Evolutionary conservation across 2,329 filamentous ascomycete genomes (phyloP).

Genomic region (Setomelanomma holmii): DNA sequence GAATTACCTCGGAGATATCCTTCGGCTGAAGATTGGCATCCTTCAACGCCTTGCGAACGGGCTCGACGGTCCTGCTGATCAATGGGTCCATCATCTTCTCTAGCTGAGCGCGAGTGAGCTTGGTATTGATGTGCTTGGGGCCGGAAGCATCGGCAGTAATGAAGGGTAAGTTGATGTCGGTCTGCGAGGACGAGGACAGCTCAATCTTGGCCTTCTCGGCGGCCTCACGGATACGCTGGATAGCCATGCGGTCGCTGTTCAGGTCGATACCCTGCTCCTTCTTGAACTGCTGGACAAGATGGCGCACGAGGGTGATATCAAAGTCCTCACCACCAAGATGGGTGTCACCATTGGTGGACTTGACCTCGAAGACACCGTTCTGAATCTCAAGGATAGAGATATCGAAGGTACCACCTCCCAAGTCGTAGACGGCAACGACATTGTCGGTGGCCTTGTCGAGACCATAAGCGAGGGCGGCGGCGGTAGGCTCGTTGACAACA

Average conservation of each 20-base stretch:
- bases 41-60: slow-evolving; percentile 95
- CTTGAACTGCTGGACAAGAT: slow-evolving; percentile 96
- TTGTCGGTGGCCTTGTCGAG: slow-evolving; percentile 93
- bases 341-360: slow-evolving; percentile 98
- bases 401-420: slow-evolving; percentile 99
- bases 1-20: slow-evolving; percentile 96
- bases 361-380: slow-evolving; percentile 98
- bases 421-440: slow-evolving; percentile 93
- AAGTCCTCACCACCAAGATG: slow-evolving; percentile 99
- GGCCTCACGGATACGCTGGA: slow-evolving; percentile 98
- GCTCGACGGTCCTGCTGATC: slow-evolving; percentile 84
- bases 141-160: slow-evolving; percentile 95
- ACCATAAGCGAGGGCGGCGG: slow-evolving; percentile 93
- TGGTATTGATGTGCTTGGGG: slow-evolving; percentile 97
- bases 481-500: slow-evolving; percentile 97
- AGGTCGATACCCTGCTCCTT: slow-evolving; percentile 92
- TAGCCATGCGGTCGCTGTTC: slow-evolving; percentile 92
- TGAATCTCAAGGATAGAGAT: slow-evolving; percentile 97
- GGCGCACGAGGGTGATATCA: slow-evolving; percentile 90
- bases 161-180: slow-evolving; percentile 98
- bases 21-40: slow-evolving; percentile 89
- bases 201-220: slow-evolving; percentile 99
- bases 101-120: slow-evolving; percentile 90
- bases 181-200: slow-evolving; percentile 91
- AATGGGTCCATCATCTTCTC: slow-evolving; percentile 92